Evolutionary conservation across 768 basidiomycete genomes (phyloP).

Genomic region (Sistotremastrum niveocremeum): DNA sequence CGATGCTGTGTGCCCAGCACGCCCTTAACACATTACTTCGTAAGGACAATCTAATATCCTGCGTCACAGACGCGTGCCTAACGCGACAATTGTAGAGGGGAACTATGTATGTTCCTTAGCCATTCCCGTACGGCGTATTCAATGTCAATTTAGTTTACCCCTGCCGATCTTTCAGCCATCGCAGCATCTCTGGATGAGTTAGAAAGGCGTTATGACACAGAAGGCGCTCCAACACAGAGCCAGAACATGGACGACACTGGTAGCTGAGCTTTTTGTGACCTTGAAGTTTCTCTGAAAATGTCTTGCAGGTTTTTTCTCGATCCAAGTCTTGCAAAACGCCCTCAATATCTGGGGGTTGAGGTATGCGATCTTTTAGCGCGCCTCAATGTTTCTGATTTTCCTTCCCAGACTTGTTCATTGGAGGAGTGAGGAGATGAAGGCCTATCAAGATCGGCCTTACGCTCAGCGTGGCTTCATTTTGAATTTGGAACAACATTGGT

Average conservation of each 20-base stretch:
- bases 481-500: conserved; percentile 83
- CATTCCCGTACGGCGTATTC: conserved; percentile 6
- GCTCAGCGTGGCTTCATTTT: conserved; percentile 78
- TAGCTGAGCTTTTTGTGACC: conserved; percentile 12
- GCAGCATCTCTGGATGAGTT: conserved; percentile 54
- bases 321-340: conserved; percentile 79
- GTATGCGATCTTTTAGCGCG: conserved; percentile 24
- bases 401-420: conserved; percentile 58
- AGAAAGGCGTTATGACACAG: conserved; percentile 44
- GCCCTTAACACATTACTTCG: conserved; percentile 72
- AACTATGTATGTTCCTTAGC: conserved; percentile 29
- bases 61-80: neutral
- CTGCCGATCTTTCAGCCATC: conserved; percentile 66
- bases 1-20: conserved; percentile 81
- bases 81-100: conserved; percentile 22
- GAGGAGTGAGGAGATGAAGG: conserved; percentile 71
- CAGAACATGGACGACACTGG: conserved; percentile 90
- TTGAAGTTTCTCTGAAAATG: neutral
- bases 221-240: conserved; percentile 32
- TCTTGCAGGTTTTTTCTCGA: conserved; percentile 70
- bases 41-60: conserved; percentile 23
- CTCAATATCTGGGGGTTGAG: conserved; percentile 73
- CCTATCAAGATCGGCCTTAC: conserved; percentile 62
- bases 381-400: neutral
- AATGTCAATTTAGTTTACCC: conserved; percentile 41